Percentiles rank a stretch among this genome's conserved stretches.
Evolutionary conservation across 2,329 filamentous ascomycete species (phyloP).

Genomic region (Diaporthe sp.): DNA sequence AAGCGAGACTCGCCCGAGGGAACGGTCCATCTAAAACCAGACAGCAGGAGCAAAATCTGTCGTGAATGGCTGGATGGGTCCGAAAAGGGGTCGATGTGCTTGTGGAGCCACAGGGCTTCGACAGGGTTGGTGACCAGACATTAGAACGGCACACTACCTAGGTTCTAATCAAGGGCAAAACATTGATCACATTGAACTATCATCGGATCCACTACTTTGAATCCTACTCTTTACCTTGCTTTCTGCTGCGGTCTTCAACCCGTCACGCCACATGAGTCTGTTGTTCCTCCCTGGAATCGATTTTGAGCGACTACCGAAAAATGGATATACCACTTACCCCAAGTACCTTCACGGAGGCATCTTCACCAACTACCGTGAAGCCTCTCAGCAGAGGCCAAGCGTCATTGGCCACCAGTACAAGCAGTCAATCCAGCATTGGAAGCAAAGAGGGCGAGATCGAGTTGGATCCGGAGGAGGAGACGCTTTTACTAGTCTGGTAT

Average conservation of each 20-base stretch:
- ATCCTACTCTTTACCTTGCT: neutral
- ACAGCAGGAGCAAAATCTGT: neutral
- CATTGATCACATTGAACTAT: neutral
- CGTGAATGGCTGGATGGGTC: neutral
- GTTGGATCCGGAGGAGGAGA: slow-evolving; percentile 27
- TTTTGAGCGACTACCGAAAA: neutral
- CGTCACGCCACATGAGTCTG: neutral
- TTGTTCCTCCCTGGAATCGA: neutral
- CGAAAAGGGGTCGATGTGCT: slow-evolving; percentile 14
- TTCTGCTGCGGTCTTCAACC: neutral
- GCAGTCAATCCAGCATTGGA: neutral
- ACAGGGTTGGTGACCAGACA: slow-evolving; percentile 2
- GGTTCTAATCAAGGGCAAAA: neutral
- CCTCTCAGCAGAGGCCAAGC: slow-evolving; percentile 4
- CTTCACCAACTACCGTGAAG: slow-evolving; percentile 10
- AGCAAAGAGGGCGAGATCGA: neutral
- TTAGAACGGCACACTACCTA: neutral
- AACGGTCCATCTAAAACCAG: neutral
- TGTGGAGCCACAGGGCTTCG: slow-evolving; percentile 6
- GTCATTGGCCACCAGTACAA: neutral
- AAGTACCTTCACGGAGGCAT: neutral
- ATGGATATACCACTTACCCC: slow-evolving; percentile 11
- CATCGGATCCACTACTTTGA: neutral
- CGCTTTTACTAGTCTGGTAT: slow-evolving; percentile 23
- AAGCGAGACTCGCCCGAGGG: neutral